phyloP scores from a whole-genome alignment of 257 asterid genomes.

The Lycium barbarum region DNA sequence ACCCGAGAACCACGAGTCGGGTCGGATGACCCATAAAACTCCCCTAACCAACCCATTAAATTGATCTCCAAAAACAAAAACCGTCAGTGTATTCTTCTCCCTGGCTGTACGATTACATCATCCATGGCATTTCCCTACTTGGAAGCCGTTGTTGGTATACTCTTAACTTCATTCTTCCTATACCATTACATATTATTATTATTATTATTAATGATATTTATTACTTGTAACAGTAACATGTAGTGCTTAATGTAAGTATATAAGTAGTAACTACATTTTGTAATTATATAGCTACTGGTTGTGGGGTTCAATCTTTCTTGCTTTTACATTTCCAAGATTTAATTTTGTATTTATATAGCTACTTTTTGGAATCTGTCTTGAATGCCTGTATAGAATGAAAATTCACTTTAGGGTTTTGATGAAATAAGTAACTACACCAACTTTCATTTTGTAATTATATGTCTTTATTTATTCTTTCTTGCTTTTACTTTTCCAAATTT shows the following conservation, averaged over 20 bases:
- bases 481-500: neutral
- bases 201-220: too few species aligned
- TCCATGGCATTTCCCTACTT: slow-evolving; percentile 88
- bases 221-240: neutral
- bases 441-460: too few species aligned
- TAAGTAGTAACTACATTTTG: too few species aligned
- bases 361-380: neutral
- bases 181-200: neutral
- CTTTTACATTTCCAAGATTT: neutral
- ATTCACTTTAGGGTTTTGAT: too few species aligned
- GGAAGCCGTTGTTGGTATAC: slow-evolving; percentile 80
- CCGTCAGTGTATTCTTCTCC: neutral
- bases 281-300: too few species aligned
- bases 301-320: neutral
- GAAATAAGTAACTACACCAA: too few species aligned
- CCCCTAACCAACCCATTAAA: too few species aligned
- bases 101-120: neutral
- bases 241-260: too few species aligned
- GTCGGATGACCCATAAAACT: too few species aligned
- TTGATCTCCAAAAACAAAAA: too few species aligned
- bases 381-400: too few species aligned
- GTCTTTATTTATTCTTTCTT: neutral
- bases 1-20: too few species aligned
- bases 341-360: neutral
- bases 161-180: slow-evolving; percentile 1